Evolutionary conservation across 139 green algal genomes (phyloP).

Genomic region (Coelastrella sp.): DNA sequence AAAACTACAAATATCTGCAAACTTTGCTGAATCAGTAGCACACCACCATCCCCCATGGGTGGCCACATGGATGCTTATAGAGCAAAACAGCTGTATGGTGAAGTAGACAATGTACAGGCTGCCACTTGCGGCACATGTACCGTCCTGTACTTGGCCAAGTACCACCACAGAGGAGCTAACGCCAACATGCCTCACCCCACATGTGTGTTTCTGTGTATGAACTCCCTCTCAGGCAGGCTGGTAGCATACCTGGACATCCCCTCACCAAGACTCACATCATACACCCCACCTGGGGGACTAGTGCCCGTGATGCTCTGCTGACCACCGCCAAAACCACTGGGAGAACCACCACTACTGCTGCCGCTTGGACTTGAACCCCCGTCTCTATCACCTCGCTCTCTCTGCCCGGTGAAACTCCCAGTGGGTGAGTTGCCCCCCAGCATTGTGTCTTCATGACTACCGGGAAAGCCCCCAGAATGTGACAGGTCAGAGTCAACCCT

Average conservation of each 20-base stretch:
- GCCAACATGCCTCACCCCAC: too few relatives aligned
- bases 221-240: conserved; percentile 22
- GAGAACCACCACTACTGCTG: neutral
- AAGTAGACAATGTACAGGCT: too few relatives aligned
- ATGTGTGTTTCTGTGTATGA: conserved; percentile 6
- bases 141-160: too few relatives aligned
- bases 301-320: neutral
- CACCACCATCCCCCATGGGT: too few relatives aligned
- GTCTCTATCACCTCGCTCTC: too few relatives aligned
- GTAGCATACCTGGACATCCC: neutral
- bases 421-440: neutral
- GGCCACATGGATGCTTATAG: too few relatives aligned
- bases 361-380: neutral
- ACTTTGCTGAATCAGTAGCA: too few relatives aligned
- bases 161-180: too few relatives aligned
- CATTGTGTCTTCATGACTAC: neutral
- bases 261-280: conserved; percentile 12
- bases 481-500: conserved; percentile 4
- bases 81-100: too few relatives aligned
- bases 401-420: neutral
- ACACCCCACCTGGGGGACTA: conserved; percentile 14
- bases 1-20: too few relatives aligned
- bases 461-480: neutral
- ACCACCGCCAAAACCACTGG: neutral
- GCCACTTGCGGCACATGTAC: too few relatives aligned